phyloP scores from a whole-genome alignment of 2,329 filamentous ascomycete genomes.

The Alternaria postmessia region DNA sequence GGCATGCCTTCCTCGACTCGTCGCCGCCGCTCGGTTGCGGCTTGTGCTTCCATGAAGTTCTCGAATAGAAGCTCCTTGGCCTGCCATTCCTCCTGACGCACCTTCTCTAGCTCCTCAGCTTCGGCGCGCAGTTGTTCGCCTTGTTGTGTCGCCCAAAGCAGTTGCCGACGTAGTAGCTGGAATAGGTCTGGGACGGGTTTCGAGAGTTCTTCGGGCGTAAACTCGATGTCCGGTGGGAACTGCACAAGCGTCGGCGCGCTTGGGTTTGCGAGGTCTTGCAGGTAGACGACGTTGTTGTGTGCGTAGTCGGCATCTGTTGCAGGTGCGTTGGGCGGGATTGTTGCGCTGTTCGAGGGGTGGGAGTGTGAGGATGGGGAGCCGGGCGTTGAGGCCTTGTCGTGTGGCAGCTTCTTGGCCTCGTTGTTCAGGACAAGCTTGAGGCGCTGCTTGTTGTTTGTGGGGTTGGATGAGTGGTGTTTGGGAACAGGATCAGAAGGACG shows the following conservation, averaged over 20 bases:
- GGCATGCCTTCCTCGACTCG: slow-evolving; percentile 46
- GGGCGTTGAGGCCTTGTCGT: slow-evolving; percentile 46
- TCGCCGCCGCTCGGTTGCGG: slow-evolving; percentile 52
- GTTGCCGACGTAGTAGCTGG: slow-evolving; percentile 67
- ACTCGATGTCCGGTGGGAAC: slow-evolving; percentile 66
- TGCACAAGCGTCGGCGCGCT: slow-evolving; percentile 63
- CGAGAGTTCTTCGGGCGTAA: slow-evolving; percentile 70
- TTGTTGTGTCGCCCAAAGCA: slow-evolving; percentile 76
- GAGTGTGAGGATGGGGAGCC: slow-evolving; percentile 44
- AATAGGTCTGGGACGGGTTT: slow-evolving; percentile 74
- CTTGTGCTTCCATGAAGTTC: slow-evolving; percentile 75
- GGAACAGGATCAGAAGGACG: slow-evolving; percentile 77
- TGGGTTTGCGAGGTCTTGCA: slow-evolving; percentile 66
- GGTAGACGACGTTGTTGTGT: slow-evolving; percentile 67
- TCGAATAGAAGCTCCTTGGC: slow-evolving; percentile 82
- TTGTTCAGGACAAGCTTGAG: slow-evolving; percentile 55
- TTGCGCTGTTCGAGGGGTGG: slow-evolving; percentile 35
- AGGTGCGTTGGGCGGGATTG: slow-evolving; percentile 20
- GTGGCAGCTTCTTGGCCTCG: slow-evolving; percentile 36
- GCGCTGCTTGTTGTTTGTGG: slow-evolving; percentile 57
- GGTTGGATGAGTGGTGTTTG: slow-evolving; percentile 64
- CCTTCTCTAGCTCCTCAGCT: slow-evolving; percentile 70
- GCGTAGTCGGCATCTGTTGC: slow-evolving; percentile 51
- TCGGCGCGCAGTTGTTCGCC: slow-evolving; percentile 69
- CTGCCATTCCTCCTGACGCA: slow-evolving; percentile 76